Base-by-base conservation (phyloP, 257 asterid species). In the Buddleja alternifolia region DNA sequence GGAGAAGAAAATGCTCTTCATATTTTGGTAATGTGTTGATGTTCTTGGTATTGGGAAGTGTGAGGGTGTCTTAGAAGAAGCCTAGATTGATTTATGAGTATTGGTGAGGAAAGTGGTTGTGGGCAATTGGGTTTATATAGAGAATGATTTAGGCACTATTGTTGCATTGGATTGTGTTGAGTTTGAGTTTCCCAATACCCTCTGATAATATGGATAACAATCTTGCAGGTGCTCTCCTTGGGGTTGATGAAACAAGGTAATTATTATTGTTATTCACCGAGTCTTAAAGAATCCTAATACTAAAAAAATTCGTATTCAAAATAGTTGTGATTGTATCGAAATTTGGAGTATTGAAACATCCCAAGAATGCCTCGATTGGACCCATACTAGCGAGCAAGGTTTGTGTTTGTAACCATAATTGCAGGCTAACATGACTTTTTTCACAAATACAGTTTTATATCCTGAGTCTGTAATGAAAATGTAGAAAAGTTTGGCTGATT, bases 1-100 rank as follows among this genome's bases (percentile, higher is more conserved):
- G 64, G 78, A 77, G 77, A 80, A 73, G 74, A 55, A 73, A 59
- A 69, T 14, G 51, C 32, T 65, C 82, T 83, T 86, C 87, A 83
- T 86, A 39, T 60, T 70, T 57, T 2, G 34, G 63, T 7, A 10
- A 63, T 57, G 10, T 9, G 20, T 12, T 44, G 34, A 16, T 54
- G 59, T 0, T 59, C 7, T 41, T 44, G 20, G 17, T 66, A 9
- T 15, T 40, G 4, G 10, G 46, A 48, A n/a, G 2, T 29, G 34
- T 29, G 34, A 29, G 34, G 34, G 5, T 1, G 65, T 9, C 24
- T 39, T n/a, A n/a, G n/a, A n/a, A n/a, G 19, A 9, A 60, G 47
- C 0, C 19, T 20, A 15, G 48, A 21, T 7, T 23, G 66, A 41
- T 15, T 11, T 20, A 10, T 53, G 46, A 6, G 47, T 11, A 19